These are phyloP conservation scores for Didymella exigua DNA, from an alignment of 2,329 filamentous ascomycete genomes.

Conservation along the genomic window DNA sequence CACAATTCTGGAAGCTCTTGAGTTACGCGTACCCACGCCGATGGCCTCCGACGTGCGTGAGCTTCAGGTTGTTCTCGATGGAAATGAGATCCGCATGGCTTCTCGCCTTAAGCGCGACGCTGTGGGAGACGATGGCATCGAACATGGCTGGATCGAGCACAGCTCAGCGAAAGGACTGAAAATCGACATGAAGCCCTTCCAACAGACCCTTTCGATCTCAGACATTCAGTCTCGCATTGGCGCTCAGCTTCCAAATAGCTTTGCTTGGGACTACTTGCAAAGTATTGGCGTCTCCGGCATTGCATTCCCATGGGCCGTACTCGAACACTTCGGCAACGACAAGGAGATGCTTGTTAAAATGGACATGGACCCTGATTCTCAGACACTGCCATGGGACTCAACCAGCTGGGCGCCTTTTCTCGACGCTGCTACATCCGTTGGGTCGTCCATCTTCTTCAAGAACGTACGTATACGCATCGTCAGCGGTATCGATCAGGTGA, in stretches of 20 bases:
- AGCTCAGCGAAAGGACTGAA: constrained; percentile 27
- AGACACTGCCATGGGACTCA: constrained; percentile 32
- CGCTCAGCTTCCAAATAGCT: constrained; percentile 36
- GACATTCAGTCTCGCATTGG: constrained; percentile 36
- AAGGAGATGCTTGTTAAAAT: constrained; percentile 52
- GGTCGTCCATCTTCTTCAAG: constrained; percentile 50
- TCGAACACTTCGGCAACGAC: constrained; percentile 47
- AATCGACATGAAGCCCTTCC: constrained; percentile 13
- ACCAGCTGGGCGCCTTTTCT: constrained; percentile 50
- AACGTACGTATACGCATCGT: constrained; percentile 49
- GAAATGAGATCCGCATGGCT: constrained; percentile 39
- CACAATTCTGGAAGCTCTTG: constrained; percentile 39
- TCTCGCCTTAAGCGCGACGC: constrained; percentile 38
- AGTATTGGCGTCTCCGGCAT: constrained; percentile 51
- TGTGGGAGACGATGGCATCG: background rate
- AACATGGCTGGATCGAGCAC: constrained; percentile 45
- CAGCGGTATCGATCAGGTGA: constrained; percentile 38
- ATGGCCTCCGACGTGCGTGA: constrained; percentile 43
- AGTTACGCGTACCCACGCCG: constrained; percentile 46
- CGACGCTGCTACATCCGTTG: constrained; percentile 53
- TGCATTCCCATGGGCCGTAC: constrained; percentile 52
- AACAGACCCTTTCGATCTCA: constrained; percentile 29
- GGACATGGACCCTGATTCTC: constrained; percentile 39
- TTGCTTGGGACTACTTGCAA: constrained; percentile 49
- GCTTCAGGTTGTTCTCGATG: constrained; percentile 47